Base-by-base conservation (phyloP, 495 filamentous ascomycete genomes). In the Copromyces sp. region DNA sequence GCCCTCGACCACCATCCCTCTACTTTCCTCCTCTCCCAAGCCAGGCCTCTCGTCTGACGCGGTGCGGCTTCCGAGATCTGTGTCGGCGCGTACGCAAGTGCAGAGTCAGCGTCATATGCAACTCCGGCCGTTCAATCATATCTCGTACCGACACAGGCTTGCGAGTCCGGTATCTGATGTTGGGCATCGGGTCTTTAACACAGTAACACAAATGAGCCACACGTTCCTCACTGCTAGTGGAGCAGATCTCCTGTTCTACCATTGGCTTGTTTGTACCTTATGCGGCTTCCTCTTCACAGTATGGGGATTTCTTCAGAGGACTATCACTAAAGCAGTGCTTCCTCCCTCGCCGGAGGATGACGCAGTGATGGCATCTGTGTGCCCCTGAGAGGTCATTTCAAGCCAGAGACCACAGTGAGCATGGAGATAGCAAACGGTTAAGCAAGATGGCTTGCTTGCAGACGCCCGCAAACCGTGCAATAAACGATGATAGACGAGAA, bases 161-260 rank as follows among this genome's bases (percentile, higher is more conserved):
- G 42, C 39, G 2, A 32, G 16, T 38, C 24, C 14, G n/a, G n/a
- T 70, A 71, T 35, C 41, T 73, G 12, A 35, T 35, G 72, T 73
- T 59, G 68, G 72, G 72, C 72, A 73, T 73, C 72, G 72, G 44
- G 72, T 61, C n/a, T 47, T 44, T 16, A 42, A 17, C 68, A 14
- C 14, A 24, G 68, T 70, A 59, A 61, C 68, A 70, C 72, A 73
- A 59, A 4, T 3, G 16, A 24, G 39, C 38, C 68, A 39, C 47
- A 38, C 47, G 53, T 65, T 65, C 53, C 29, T 65, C 53, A 11
- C 53, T 65, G 9, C 53, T 65, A 35, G 14, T 65, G 53, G 53
- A 35, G 53, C 14, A 35, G 53, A 35, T 65, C 14, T 65, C 32
- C 29, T 65, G 3, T 65, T 65, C 32, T 9, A 17, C 32, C 53